These are phyloP conservation scores for Pseudocercospora ulei DNA, from an alignment of 2,329 filamentous ascomycete genomes.

Conservation along the genomic window DNA sequence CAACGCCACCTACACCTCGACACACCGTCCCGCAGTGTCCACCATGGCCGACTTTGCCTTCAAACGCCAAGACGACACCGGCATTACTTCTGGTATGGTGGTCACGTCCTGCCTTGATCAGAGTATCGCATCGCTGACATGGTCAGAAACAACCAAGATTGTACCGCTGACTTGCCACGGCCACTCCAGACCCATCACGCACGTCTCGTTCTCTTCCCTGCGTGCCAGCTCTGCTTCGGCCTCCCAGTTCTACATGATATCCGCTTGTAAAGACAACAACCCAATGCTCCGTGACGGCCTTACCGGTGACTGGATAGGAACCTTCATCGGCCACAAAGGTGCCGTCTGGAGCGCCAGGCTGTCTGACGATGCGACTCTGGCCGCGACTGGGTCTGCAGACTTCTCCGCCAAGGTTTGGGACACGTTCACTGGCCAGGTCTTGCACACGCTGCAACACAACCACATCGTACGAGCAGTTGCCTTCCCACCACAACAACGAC, in stretches of 20 bases:
- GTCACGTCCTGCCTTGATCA: not conserved
- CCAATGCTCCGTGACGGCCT: conserved; percentile 95
- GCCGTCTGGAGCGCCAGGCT: conserved; percentile 94
- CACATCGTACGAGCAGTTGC: conserved; percentile 93
- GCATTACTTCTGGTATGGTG: conserved; percentile 26
- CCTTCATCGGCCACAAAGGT: conserved; percentile 95
- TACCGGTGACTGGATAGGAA: conserved; percentile 96
- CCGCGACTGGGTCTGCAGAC: conserved; percentile 88
- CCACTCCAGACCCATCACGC: conserved; percentile 83
- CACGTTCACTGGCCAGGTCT: conserved; percentile 81
- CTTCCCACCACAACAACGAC: conserved; percentile 58
- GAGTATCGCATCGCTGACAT: conserved; percentile 8
- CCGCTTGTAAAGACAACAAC: conserved; percentile 76
- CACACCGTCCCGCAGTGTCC: not conserved
- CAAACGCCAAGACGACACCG: conserved; percentile 31
- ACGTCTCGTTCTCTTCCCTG: conserved; percentile 78
- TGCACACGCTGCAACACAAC: conserved; percentile 78
- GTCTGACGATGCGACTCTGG: conserved; percentile 75
- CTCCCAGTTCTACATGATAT: conserved; percentile 70
- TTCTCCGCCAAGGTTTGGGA: conserved; percentile 94
- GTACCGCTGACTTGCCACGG: conserved; percentile 91
- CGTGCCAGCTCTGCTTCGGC: conserved; percentile 37
- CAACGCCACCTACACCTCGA: not conserved
- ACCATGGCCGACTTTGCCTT: conserved; percentile 33
- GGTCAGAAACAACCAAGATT: conserved; percentile 45